Base-by-base conservation (phyloP, 768 basidiomycete species). In the Mrakia frigida region DNA sequence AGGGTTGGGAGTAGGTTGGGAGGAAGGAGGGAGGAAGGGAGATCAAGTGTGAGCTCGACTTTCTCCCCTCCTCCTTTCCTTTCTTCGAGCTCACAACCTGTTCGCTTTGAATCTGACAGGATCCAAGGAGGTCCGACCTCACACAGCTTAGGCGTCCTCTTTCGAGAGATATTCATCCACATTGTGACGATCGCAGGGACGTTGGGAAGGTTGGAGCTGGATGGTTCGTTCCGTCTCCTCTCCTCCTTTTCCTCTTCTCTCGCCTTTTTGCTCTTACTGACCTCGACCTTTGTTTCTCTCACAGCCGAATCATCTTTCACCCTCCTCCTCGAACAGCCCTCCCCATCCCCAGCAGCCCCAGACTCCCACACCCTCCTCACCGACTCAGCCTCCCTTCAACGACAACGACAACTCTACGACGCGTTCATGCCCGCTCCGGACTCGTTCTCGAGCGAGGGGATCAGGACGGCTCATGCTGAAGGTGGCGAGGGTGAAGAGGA, bases 281-380 rank as follows among this genome's bases (percentile, higher is more conserved):
- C 16, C 13, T 23, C 23, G 3, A 5, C 6, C 39, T 21, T 5
- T 61, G 1, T 65, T 65, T 23, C 7, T 39, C 5, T 2, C 37
- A 35, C 39, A 68, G 67, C 35, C 67, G 67, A 69, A 25, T 41
- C 41, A 16, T 69, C 67, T 7, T 69, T 69, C 41, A 41, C 41
- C 21, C 67, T 69, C n/a, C 35, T 69, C 41, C 67, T 69, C 41
- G 67, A 69, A 14, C 41, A 69, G 6, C 67, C 67, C 25, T 41
- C 67, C 7, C 39, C 67, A 6, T 18, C 67, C 9, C 37, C 10
- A 4, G 35, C 67, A 21, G 63, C 25, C 9, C 13, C 67, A 25
- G 56, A 28, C 1, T 56, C 56, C 9, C 56, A 56, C n/a, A 56
- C 56, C 25, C 56, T 56, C 25, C 56, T 56, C 25, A 14, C 56